Evolutionary conservation across 257 asterid species (phyloP).

Genomic region (Nicotiana tabacum): DNA sequence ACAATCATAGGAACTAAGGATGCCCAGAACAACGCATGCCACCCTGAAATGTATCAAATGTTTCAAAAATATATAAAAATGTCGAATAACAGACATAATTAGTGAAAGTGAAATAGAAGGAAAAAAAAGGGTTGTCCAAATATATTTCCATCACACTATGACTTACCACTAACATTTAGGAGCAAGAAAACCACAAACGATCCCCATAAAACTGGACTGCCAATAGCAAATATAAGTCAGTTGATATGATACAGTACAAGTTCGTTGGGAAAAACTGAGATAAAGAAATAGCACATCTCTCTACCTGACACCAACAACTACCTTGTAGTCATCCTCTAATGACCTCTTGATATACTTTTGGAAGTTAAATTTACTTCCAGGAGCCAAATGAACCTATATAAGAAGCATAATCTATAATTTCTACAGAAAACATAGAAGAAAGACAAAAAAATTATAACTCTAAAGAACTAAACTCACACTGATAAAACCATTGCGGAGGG

Average conservation of each 20-base stretch:
- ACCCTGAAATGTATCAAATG: constrained; percentile 7
- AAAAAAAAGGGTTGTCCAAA: background rate
- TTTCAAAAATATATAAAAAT: background rate
- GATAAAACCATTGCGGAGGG: constrained; percentile 52
- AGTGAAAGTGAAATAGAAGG: background rate
- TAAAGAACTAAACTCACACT: constrained; percentile 8
- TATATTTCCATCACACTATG: background rate
- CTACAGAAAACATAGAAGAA: background rate
- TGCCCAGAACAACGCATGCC: constrained; percentile 19
- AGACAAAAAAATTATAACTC: background rate
- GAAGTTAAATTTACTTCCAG: constrained; percentile 32
- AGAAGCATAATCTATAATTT: background rate
- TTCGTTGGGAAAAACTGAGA: background rate
- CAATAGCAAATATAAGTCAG: background rate
- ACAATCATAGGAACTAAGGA: constrained; percentile 18
- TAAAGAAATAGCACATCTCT: background rate
- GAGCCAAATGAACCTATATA: constrained; percentile 33
- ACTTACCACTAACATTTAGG: constrained; percentile 19
- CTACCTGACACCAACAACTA: constrained; percentile 30
- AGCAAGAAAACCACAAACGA: constrained; percentile 18
- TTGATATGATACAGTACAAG: background rate
- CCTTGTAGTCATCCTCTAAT: constrained; percentile 35
- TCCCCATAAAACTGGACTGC: constrained; percentile 21
- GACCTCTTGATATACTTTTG: constrained; percentile 36
- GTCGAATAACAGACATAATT: background rate